Evolutionary conservation across 2,329 filamentous ascomycete species (phyloP).

Genomic region (Colletotrichum tropicicola): DNA sequence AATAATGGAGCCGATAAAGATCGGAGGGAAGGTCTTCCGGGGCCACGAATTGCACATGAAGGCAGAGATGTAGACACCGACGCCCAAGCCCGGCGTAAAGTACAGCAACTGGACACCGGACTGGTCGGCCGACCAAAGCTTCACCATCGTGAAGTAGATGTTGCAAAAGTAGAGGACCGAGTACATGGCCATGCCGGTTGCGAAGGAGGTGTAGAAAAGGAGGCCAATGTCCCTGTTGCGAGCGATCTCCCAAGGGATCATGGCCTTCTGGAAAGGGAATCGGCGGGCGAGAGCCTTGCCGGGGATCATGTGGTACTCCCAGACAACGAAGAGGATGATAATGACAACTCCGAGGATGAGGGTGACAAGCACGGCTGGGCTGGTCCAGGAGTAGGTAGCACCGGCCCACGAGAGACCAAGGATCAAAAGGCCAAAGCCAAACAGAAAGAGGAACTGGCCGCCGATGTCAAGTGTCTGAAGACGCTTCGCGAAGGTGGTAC

Average conservation of each 20-base stretch:
- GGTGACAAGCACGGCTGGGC: conserved; percentile 57
- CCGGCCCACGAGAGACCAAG: conserved; percentile 66
- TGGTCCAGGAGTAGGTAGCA: conserved; percentile 60
- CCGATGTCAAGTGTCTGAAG: conserved; percentile 64
- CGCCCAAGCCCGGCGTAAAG: conserved; percentile 70
- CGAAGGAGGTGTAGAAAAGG: conserved; percentile 70
- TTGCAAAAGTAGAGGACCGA: conserved; percentile 73
- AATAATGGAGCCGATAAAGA: conserved; percentile 64
- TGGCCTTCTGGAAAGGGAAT: conserved; percentile 65
- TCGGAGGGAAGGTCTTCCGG: conserved; percentile 66
- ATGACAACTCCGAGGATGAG: conserved; percentile 55
- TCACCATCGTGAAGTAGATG: conserved; percentile 72
- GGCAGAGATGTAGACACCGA: conserved; percentile 66
- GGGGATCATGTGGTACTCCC: conserved; percentile 64
- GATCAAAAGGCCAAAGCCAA: conserved; percentile 62
- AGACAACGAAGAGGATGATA: conserved; percentile 52
- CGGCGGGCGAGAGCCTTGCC: conserved; percentile 53
- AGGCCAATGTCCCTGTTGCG: conserved; percentile 65
- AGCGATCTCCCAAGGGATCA: conserved; percentile 71
- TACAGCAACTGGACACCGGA: conserved; percentile 68
- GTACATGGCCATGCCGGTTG: conserved; percentile 64
- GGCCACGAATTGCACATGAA: conserved; percentile 69
- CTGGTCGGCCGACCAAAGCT: conserved; percentile 48
- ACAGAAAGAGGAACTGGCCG: conserved; percentile 65
- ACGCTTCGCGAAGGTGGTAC: conserved; percentile 49